Conservation (phyloP, 495 filamentous ascomycete species). For the Tuber borchii region DNA sequence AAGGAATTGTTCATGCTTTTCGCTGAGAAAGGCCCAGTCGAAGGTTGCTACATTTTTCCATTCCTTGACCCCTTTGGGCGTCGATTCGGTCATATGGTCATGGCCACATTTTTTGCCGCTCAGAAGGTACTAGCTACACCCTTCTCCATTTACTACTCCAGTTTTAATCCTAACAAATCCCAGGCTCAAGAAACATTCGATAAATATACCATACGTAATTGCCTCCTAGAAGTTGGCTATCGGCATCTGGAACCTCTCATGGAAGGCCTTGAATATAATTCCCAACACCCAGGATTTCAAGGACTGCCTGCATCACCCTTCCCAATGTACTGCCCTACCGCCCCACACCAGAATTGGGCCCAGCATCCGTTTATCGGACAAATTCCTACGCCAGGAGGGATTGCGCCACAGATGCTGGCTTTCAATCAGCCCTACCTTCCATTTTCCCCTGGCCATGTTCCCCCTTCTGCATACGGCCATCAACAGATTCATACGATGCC, state of each 20-base stretch:
- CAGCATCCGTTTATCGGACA: not conserved
- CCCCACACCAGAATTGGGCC: not conserved
- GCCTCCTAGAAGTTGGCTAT: slow-evolving; percentile 36
- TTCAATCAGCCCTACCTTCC: not conserved
- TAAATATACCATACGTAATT: slow-evolving; percentile 28
- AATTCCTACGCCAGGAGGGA: not conserved
- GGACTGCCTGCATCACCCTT: not conserved
- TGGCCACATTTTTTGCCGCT: slow-evolving; percentile 36
- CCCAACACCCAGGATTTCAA: not conserved
- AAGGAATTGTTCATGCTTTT: slow-evolving; percentile 39
- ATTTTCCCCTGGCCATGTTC: not conserved
- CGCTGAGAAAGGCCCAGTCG: slow-evolving; percentile 29
- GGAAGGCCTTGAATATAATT: not conserved
- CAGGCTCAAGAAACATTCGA: slow-evolving; percentile 38
- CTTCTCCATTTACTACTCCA: not conserved
- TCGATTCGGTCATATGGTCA: slow-evolving; percentile 40
- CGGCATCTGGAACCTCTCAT: slow-evolving; percentile 3
- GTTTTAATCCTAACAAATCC: slow-evolving; percentile 5
- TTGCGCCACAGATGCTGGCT: not conserved
- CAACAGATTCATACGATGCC: not conserved
- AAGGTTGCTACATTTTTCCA: slow-evolving; percentile 40
- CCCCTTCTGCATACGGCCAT: not conserved
- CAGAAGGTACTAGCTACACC: slow-evolving; percentile 33
- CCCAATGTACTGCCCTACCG: not conserved
- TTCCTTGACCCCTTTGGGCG: slow-evolving; percentile 30